Conservation (phyloP, 176 grass and related monocot species). For the Luzula sylvatica region DNA sequence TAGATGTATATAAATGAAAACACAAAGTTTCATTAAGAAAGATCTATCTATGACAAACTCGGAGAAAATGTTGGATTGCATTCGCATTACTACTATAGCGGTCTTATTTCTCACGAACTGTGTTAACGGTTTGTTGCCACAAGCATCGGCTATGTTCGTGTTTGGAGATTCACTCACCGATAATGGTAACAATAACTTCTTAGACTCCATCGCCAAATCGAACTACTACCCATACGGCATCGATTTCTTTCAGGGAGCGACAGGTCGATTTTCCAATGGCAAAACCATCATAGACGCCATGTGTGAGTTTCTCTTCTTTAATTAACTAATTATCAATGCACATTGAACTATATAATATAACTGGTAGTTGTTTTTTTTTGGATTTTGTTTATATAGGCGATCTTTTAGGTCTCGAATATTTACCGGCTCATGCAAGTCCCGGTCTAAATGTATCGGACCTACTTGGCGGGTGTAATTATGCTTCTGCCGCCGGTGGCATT, state of each 20-base stretch:
- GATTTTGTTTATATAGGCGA: constrained; percentile 25
- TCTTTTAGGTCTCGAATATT: constrained; percentile 28
- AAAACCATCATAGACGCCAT: constrained; percentile 35
- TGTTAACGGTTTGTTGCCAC: not conserved
- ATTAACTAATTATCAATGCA: constrained; percentile 2
- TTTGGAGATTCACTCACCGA: constrained; percentile 46
- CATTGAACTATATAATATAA: not conserved
- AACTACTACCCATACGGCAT: constrained; percentile 44
- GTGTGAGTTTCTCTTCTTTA: constrained; percentile 11
- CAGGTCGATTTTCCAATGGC: constrained; percentile 45
- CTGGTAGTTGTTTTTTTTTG: not conserved
- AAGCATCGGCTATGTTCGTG: constrained; percentile 34
- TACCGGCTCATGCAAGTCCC: constrained; percentile 24
- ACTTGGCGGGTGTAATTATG: constrained; percentile 33
- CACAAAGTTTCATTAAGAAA: not conserved
- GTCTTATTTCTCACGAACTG: not conserved
- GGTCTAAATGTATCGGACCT: constrained; percentile 24
- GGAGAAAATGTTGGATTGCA: not conserved
- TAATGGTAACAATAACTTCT: constrained; percentile 38
- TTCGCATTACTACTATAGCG: constrained; percentile 6
- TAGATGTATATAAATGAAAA: not conserved
- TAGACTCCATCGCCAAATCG: constrained; percentile 30
- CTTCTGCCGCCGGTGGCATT: constrained; percentile 41
- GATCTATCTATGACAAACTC: constrained; percentile 14
- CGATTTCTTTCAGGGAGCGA: constrained; percentile 38